Evolutionary conservation across 768 basidiomycete genomes (phyloP).

Genomic region (Tephrocybe sp.): DNA sequence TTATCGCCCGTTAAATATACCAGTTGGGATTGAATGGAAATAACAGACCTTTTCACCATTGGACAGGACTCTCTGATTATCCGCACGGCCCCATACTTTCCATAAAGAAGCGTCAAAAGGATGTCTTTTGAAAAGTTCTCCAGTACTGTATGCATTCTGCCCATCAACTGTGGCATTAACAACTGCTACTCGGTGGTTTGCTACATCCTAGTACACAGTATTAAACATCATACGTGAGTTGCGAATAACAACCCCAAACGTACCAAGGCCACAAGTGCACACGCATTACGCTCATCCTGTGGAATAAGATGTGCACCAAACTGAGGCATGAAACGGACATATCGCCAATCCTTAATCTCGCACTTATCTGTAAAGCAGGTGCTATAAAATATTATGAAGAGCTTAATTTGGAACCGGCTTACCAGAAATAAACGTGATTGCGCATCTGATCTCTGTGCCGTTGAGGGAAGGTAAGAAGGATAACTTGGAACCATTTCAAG

Average conservation of each 20-base stretch:
- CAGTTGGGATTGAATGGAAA: not conserved
- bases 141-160: conserved; percentile 35
- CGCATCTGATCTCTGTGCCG: not conserved
- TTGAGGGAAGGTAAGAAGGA: not conserved
- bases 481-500: not conserved
- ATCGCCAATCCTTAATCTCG: conserved; percentile 8
- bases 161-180: conserved; percentile 33
- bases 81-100: conserved; percentile 31
- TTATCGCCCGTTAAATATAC: not conserved
- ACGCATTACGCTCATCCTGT: conserved; percentile 3
- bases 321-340: conserved; percentile 5
- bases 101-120: conserved; percentile 32
- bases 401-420: not conserved
- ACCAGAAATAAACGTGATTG: conserved; percentile 3
- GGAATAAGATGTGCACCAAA: conserved; percentile 5
- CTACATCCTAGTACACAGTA: conserved; percentile 1
- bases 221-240: not conserved
- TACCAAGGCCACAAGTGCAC: conserved; percentile 7
- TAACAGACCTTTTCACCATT: conserved; percentile 37
- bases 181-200: conserved; percentile 3
- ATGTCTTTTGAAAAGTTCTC: conserved; percentile 40
- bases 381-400: not conserved
- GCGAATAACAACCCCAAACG: not conserved
- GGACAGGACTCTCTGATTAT: conserved; percentile 43
- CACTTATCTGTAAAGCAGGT: not conserved